Conservation (phyloP, 345 rosid genomes). For the Sonneratia caseolaris region DNA sequence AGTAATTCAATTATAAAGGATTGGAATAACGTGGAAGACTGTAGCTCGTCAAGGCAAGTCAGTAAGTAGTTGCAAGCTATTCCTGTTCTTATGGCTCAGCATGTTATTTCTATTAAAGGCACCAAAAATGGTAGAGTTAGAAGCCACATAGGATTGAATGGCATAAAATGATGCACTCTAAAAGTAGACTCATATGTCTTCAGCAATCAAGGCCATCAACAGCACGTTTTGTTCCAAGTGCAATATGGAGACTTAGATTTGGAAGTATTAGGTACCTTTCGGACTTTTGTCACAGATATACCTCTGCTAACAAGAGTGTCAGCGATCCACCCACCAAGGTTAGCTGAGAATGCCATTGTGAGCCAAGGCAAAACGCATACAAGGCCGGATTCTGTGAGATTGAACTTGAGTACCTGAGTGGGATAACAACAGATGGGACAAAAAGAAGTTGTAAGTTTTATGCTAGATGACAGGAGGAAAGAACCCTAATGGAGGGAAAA, state of each 20-base stretch:
- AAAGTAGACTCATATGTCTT: background rate
- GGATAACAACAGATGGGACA: background rate
- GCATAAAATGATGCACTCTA: background rate
- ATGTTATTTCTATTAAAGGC: background rate
- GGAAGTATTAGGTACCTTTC: constrained; percentile 46
- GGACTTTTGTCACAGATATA: constrained; percentile 64
- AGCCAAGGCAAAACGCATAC: constrained; percentile 84
- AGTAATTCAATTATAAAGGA: background rate
- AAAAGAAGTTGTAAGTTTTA: background rate
- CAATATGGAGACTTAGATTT: background rate
- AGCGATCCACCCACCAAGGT: constrained; percentile 92
- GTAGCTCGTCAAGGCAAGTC: background rate
- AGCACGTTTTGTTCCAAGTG: background rate
- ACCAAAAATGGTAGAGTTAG: background rate
- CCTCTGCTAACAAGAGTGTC: constrained; percentile 89
- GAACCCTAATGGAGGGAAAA: background rate
- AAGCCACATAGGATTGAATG: background rate
- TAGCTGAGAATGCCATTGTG: constrained; percentile 92
- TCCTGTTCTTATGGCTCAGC: background rate
- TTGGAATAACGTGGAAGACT: background rate
- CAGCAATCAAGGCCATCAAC: background rate
- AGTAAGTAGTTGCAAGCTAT: background rate
- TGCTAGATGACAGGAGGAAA: background rate
- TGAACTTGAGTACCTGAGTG: constrained; percentile 71
- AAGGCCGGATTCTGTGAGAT: constrained; percentile 82